Conservation (phyloP, 352 stramenopile genomes). For the Blastocystis sp. region DNA sequence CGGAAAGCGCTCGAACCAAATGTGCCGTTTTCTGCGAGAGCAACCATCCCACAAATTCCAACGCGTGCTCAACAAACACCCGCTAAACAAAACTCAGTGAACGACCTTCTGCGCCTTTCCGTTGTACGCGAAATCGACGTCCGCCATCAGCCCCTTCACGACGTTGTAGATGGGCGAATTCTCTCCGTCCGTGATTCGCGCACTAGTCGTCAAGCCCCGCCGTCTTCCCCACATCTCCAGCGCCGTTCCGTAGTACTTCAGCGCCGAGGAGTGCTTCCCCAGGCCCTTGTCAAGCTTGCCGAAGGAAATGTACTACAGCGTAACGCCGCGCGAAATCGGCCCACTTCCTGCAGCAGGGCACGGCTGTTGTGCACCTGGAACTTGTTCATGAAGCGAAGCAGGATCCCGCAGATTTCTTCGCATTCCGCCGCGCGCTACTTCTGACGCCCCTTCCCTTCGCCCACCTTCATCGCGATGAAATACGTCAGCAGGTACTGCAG, state of each 20-base stretch:
- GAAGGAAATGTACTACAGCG: slow-evolving; percentile 14
- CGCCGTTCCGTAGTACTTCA: slow-evolving; percentile 31
- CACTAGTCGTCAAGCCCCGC: slow-evolving; percentile 4
- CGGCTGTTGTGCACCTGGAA: slow-evolving; percentile 38
- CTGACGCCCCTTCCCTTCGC: neutral
- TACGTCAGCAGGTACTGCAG: slow-evolving; percentile 30
- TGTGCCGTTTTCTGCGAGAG: no score
- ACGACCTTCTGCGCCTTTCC: neutral
- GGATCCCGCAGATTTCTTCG: slow-evolving; percentile 47
- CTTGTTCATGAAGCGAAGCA: slow-evolving; percentile 29
- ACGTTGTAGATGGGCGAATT: slow-evolving; percentile 9
- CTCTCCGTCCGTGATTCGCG: slow-evolving; percentile 55
- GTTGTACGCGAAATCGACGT: slow-evolving; percentile 1
- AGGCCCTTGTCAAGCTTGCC: slow-evolving; percentile 43
- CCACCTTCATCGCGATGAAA: slow-evolving; percentile 30
- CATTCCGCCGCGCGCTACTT: neutral
- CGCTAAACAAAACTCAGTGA: neutral
- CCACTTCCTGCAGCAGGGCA: slow-evolving; percentile 20
- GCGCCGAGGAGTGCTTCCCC: slow-evolving; percentile 16
- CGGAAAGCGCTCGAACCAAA: no score
- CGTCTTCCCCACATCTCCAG: slow-evolving; percentile 2
- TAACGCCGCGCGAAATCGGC: neutral
- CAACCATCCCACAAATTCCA: no score
- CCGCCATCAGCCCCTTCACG: slow-evolving; percentile 29
- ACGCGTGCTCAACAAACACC: neutral